Base-by-base conservation (phyloP, 2,329 filamentous ascomycete species). In the Zymoseptoria passerinii region DNA sequence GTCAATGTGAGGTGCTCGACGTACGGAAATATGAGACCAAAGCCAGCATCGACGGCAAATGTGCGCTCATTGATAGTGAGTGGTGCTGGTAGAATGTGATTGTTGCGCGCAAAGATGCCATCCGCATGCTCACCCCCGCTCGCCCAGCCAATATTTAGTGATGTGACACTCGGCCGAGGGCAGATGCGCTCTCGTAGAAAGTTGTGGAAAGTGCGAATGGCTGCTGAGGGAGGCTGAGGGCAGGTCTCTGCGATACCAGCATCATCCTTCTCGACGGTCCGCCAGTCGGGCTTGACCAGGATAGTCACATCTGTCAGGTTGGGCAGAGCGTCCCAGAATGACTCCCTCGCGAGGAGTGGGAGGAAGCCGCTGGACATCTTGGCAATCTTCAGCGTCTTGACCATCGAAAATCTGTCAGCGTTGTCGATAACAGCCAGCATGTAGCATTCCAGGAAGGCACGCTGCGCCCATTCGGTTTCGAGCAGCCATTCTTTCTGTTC, bases 401-500 rank as follows among this genome's bases (percentile, higher is more conserved):
- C 76, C 5, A 76, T 71, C 7, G 67, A 59, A 63, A 88, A 87
- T 1, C 75, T 78, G 4, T 67, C 63, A 4, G 75, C 74, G 59
- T 86, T 86, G 65, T 88, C 83, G 23, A 84, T 81, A 50, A 88
- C 71, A 1, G 83, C 81, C 52, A 88, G 80, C 63, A 84, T 80
- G 64, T 86, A 89, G 0, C 85, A 86, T 53, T 85, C 81, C 52
- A 89, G 76, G 68, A 89, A 85, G 18, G 85, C 85, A 55, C 81
- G 77, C 63, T 89, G 85, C 6, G 85, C 85, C 83, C 85, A 88
- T 55, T 84, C 81, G 3, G 84, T 82, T 68, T 89, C 85, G 44
- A 86, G 73, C 1, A 89, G 72, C 82, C 87, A 85, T 70, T 88
- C 84, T 55, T 80, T 83, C 68, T 89, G 87, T n/a, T 81, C 77